Conservation (phyloP, 345 rosid species). For the Orychophragmus violaceus region DNA sequence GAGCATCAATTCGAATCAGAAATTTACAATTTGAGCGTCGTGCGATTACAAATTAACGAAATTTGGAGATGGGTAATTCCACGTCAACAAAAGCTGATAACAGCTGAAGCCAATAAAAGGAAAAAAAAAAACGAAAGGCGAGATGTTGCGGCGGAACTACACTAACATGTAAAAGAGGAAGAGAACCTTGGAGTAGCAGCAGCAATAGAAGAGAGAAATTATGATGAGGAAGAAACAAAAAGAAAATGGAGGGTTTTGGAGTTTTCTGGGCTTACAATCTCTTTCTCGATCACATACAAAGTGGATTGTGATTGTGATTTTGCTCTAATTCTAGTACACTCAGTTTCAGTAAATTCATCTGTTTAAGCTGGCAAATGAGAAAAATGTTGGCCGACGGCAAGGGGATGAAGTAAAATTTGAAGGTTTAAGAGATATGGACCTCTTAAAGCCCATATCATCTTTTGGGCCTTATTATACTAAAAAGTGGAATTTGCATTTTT, state of each 20-base stretch:
- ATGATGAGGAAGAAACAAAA: background rate
- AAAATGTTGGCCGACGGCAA: conserved; percentile 10
- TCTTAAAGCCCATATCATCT: background rate
- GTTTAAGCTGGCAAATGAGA: background rate
- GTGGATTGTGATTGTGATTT: conserved; percentile 9
- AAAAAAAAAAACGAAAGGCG: background rate
- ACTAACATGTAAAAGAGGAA: background rate
- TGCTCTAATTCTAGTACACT: background rate
- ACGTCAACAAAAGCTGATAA: background rate
- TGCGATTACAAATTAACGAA: background rate
- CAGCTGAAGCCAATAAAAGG: background rate
- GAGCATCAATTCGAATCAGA: background rate
- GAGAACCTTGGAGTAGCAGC: conserved; percentile 11
- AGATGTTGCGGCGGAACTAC: background rate
- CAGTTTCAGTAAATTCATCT: conserved; percentile 2
- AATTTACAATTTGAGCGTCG: background rate
- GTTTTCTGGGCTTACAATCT: conserved; percentile 16
- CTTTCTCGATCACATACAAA: conserved; percentile 26
- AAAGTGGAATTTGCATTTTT: too few species aligned
- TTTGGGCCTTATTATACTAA: background rate
- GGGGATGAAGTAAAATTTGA: background rate
- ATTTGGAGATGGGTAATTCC: background rate
- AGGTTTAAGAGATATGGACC: background rate
- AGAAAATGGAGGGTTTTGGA: conserved; percentile 9
- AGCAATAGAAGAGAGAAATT: background rate